Base-by-base conservation (phyloP, 2,329 filamentous ascomycete genomes). In the Fusarium sp. region DNA sequence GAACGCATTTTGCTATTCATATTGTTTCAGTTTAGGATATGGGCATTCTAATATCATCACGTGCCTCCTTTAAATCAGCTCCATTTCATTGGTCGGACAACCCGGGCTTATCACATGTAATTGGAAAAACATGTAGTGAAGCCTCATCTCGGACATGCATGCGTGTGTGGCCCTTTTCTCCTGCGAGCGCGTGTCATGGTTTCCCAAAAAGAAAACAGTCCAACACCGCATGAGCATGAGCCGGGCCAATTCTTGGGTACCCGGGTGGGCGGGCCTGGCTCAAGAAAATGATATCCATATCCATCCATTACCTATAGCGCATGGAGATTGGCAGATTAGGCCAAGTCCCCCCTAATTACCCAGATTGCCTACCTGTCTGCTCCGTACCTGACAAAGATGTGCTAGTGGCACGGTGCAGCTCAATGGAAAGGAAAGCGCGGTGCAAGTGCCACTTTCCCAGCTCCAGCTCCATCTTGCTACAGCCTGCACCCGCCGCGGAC, bases 71-170 rank as follows among this genome's bases (percentile, higher is more conserved):
- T 36, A 28, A 21, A 26, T 48, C 26, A 40, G 32, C 2, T 20
- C 48, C 32, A 11, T 28, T 30, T 46, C 20, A 75, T 74, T 74
- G 74, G 71, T 50, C 49, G 56, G 39, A 48, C 10, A 44, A 21
- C 46, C 65, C 71, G 71, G 71, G 15, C 71, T 68, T 73, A 77
- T 78, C 76, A 78, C 76, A 78, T 77, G 76, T 64, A 69, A 73
- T 72, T 76, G 74, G 60, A 69, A 65, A 65, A 68, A 50, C 24
- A 23, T 39, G 20, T n/a, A 56, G 36, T 43, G 50, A 53, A 50
- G 28, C 51, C 56, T 69, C 61, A 69, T 65, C 64, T 73, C 60
- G 56, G 61, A n/a, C 54, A 40, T 68, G 50, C 44, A 56, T 63
- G 42, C 28, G 45, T 34, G 36, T 40, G 50, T 32, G 50, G 49